Base-by-base conservation (phyloP, 164 flowering plant species). In the Kingdonia uniflora region DNA sequence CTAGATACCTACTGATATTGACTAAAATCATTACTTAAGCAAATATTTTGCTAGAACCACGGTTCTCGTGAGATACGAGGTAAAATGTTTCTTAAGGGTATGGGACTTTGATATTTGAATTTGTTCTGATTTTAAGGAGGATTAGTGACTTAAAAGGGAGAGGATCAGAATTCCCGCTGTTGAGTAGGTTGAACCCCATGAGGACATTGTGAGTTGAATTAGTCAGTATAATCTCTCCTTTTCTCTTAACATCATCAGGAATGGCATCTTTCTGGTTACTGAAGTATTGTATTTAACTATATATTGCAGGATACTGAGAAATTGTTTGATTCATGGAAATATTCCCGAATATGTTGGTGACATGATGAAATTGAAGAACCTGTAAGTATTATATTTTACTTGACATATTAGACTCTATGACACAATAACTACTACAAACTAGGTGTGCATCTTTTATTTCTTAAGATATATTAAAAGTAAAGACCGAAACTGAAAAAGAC, bases 301-400 rank as follows among this genome's bases (percentile, higher is more conserved):
- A n/a, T 19, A 23, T 50, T 69, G 60, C 75, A 85, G 95, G 76
- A 64, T 77, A 55, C 72, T 85, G 26, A 72, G 89, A 55, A 79
- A 64, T 16, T 85, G 95, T 71, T 67, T 61, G 22, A 54, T 82
- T 25, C 35, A 59, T 56, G 95, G 87, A 55, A 57, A 56, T 43
- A 66, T 85, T n/a, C 95, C 89, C 49, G 65, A 40, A 43, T 79
- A 76, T 66, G 66, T 85, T 65, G 89, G 85, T 19, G 51, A 69
- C 14, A 49, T 80, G 79, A 19, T 52, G 60, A 76, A 67, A 25
- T 42, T 85, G 57, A 82, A 76, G 68, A 61, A 21, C 40, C 54
- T 85, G 95, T 82, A 71, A 79, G 89, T 69, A 23, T 33, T 54
- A 8, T 29, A 29, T 29, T 3, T n/a, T n/a, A n/a, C n/a, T n/a